Percentiles rank a stretch among this genome's conserved stretches.
These are phyloP conservation scores for Cubamyces sp. DNA, from an alignment of 768 basidiomycete genomes.

Conservation along the genomic window DNA sequence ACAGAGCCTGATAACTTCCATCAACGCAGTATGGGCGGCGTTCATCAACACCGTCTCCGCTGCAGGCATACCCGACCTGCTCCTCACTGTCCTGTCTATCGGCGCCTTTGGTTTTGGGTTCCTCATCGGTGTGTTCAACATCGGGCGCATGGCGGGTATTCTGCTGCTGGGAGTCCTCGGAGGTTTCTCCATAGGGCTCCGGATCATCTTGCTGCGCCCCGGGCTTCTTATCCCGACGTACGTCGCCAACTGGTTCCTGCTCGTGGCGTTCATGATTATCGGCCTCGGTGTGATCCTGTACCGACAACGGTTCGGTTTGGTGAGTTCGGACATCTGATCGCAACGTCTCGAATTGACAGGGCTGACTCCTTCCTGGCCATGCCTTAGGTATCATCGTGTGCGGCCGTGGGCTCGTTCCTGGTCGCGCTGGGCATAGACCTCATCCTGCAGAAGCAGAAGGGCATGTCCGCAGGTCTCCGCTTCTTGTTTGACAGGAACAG, in stretches of 20 bases:
- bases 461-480: constrained; percentile 66
- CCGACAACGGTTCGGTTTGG: constrained; percentile 53
- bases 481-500: constrained; percentile 65
- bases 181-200: constrained; percentile 60
- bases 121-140: constrained; percentile 54
- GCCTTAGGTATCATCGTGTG: constrained; percentile 44
- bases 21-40: constrained; percentile 59
- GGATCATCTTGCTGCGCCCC: constrained; percentile 53
- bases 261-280: constrained; percentile 47
- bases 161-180: constrained; percentile 52
- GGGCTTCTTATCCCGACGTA: constrained; percentile 48
- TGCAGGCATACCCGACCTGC: constrained; percentile 53
- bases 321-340: constrained; percentile 38
- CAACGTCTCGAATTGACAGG: background rate
- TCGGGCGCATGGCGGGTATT: constrained; percentile 53
- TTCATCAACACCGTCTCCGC: constrained; percentile 58
- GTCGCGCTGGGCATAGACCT: constrained; percentile 60
- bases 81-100: constrained; percentile 53
- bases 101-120: constrained; percentile 55
- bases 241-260: constrained; percentile 58
- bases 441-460: constrained; percentile 56
- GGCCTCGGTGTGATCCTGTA: constrained; percentile 48
- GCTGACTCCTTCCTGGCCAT: constrained; percentile 36
- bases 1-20: background rate
- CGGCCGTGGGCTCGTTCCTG: constrained; percentile 67